A percentile compares a stretch with the other conserved stretches of the same genome.
Evolutionary conservation across 2,329 filamentous ascomycete species (phyloP).

Genomic region (Sporothrix curviconia): DNA sequence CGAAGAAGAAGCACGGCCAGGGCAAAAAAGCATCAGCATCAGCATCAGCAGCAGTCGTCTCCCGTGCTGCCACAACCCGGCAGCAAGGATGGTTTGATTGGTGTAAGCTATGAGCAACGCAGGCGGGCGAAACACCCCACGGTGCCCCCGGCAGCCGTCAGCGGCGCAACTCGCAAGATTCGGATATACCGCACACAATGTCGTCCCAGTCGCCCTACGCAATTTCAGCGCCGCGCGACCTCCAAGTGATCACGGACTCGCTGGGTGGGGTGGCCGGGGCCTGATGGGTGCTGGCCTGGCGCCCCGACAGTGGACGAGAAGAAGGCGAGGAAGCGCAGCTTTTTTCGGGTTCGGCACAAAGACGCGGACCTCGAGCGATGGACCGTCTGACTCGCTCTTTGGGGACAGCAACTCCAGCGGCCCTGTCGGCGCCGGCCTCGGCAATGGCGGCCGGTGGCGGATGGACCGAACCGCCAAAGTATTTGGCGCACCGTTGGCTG

Average conservation of each 20-base stretch:
- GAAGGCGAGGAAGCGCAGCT: constrained; percentile 69
- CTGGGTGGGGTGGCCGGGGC: constrained; percentile 60
- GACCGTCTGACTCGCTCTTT: constrained; percentile 47
- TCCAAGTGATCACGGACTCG: constrained; percentile 73
- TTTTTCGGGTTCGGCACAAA: constrained; percentile 65
- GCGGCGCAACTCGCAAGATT: constrained; percentile 22
- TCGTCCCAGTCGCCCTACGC: constrained; percentile 37
- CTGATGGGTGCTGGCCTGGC: constrained; percentile 36
- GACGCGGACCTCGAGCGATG: constrained; percentile 51
- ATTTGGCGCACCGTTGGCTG: constrained; percentile 78
- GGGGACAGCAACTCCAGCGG: constrained; percentile 37
- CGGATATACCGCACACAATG: constrained; percentile 30
- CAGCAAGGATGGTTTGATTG: constrained; percentile 43
- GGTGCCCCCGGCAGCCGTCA: constrained; percentile 12
- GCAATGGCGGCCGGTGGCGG: constrained; percentile 26
- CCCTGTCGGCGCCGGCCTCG: constrained; percentile 30
- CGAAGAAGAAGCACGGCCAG: constrained; percentile 37
- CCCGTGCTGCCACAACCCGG: constrained; percentile 18
- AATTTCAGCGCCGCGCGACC: constrained; percentile 85
- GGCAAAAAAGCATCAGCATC: constrained; percentile 36
- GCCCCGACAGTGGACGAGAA: constrained; percentile 61
- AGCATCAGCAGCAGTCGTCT: constrained; percentile 28
- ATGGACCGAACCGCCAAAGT: constrained; percentile 58
- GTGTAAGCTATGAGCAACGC: constrained; percentile 53
- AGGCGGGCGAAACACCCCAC: constrained; percentile 40